Conservation (phyloP, 192 early-diverging fungal species). For the Coemansia sp. region DNA sequence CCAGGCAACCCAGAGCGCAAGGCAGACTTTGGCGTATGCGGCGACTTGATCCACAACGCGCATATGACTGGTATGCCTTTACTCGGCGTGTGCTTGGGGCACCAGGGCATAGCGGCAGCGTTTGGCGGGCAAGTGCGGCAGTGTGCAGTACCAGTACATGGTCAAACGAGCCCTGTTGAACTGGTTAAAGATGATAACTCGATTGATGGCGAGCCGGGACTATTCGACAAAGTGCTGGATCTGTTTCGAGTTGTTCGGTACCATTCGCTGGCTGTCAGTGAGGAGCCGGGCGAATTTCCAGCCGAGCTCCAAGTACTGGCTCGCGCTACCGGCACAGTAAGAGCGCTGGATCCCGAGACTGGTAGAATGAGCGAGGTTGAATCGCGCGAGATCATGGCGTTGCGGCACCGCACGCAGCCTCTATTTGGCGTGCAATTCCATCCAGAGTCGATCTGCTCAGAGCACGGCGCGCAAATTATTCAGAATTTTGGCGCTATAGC, state of each 20-base stretch:
- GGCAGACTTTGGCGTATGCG: constrained; percentile 55
- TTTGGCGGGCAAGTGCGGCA: constrained; percentile 69
- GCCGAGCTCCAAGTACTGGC: constrained; percentile 36
- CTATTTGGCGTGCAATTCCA: constrained; percentile 95
- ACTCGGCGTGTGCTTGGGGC: constrained; percentile 92
- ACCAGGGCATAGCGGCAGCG: constrained; percentile 79
- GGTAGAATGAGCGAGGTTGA: not conserved
- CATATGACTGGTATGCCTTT: constrained; percentile 64
- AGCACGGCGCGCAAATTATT: constrained; percentile 70
- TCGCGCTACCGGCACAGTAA: constrained; percentile 21
- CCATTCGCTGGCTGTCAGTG: constrained; percentile 79
- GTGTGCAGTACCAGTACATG: constrained; percentile 78
- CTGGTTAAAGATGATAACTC: not conserved
- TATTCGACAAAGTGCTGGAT: constrained; percentile 48
- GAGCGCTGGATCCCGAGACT: not conserved
- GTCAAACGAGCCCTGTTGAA: constrained; percentile 66
- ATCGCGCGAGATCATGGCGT: constrained; percentile 71
- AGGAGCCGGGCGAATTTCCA: constrained; percentile 32
- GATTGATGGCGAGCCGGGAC: constrained; percentile 4
- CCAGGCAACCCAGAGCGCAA: constrained; percentile 78
- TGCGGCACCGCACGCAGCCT: constrained; percentile 69
- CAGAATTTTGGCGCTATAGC: constrained; percentile 64
- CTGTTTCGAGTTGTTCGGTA: constrained; percentile 84
- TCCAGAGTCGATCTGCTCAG: constrained; percentile 92
- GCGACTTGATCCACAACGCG: constrained; percentile 14